These are phyloP conservation scores for Linnemannia zychae DNA, from an alignment of 192 early-diverging fungal species.

Conservation along the genomic window DNA sequence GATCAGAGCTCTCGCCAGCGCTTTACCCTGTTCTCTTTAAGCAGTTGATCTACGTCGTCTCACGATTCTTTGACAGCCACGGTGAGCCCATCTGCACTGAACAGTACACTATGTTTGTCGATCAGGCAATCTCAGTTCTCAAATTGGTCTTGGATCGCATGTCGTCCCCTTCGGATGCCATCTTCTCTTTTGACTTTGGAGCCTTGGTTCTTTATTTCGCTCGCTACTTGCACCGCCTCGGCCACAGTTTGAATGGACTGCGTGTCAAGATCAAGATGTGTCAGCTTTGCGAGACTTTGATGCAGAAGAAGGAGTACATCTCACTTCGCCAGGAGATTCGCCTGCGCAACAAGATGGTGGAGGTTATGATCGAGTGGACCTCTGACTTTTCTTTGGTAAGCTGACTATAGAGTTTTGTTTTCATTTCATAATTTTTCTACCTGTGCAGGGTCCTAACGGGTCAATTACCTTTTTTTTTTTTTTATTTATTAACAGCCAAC, in stretches of 20 bases:
- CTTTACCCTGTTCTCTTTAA: slow-evolving; percentile 75
- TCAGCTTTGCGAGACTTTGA: slow-evolving; percentile 79
- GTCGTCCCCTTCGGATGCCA: slow-evolving; percentile 66
- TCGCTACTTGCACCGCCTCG: slow-evolving; percentile 78
- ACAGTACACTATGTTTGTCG: slow-evolving; percentile 80
- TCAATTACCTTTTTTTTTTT: background rate
- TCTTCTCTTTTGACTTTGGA: slow-evolving; percentile 79
- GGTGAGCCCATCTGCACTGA: slow-evolving; percentile 68
- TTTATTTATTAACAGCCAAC: slow-evolving; percentile 39
- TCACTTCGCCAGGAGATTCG: slow-evolving; percentile 79
- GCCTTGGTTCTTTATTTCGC: slow-evolving; percentile 75
- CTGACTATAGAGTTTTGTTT: background rate
- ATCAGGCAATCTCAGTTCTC: slow-evolving; percentile 79
- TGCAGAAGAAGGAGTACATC: slow-evolving; percentile 81
- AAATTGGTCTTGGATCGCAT: slow-evolving; percentile 82
- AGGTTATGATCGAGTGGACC: slow-evolving; percentile 84
- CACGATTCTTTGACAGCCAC: slow-evolving; percentile 70
- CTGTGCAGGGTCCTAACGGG: background rate
- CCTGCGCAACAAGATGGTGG: slow-evolving; percentile 78
- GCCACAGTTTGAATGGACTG: slow-evolving; percentile 64
- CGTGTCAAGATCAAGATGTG: slow-evolving; percentile 84
- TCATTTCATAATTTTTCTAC: too few species aligned
- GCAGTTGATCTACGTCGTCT: slow-evolving; percentile 69
- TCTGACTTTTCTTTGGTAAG: slow-evolving; percentile 74
- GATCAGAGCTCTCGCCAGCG: slow-evolving; percentile 74